Evolutionary conservation across 75 land plant genomes (phyloP).

Genomic region (Pseudotsuga menziesii): DNA sequence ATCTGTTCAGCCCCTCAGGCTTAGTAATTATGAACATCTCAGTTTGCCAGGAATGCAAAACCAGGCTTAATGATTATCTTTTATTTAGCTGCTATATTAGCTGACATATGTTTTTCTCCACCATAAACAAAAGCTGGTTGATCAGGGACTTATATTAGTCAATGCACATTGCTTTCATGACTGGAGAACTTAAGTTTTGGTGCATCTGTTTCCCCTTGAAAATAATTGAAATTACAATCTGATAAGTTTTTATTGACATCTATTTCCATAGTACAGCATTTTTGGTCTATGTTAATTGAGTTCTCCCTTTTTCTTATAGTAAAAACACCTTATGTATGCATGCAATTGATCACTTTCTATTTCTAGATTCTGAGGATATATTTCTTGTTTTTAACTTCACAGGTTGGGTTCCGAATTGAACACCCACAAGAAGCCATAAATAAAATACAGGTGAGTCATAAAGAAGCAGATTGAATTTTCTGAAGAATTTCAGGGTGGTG

Average conservation of each 20-base stretch:
- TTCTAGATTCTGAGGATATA: neutral
- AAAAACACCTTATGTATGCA: neutral
- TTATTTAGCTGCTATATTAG: neutral
- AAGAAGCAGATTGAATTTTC: neutral
- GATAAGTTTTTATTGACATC: neutral
- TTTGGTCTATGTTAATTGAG: neutral
- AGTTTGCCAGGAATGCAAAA: neutral
- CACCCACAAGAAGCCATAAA: conserved; percentile 97
- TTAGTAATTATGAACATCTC: neutral
- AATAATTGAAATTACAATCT: neutral
- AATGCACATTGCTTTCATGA: too few species aligned
- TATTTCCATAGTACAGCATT: neutral
- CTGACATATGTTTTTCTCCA: neutral
- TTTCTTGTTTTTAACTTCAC: neutral
- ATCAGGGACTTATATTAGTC: too few species aligned
- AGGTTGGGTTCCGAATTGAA: conserved; percentile 96
- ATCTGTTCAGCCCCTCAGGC: neutral
- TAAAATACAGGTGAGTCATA: conserved; percentile 65
- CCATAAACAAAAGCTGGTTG: neutral
- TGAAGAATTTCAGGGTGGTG: neutral
- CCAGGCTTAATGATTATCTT: neutral
- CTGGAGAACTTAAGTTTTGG: too few species aligned
- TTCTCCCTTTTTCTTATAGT: neutral
- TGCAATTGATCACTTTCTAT: neutral
- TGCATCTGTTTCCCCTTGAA: neutral